These are phyloP conservation scores for Salinomyces thailandicus DNA, from an alignment of 2,329 filamentous ascomycete species.

Conservation along the genomic window DNA sequence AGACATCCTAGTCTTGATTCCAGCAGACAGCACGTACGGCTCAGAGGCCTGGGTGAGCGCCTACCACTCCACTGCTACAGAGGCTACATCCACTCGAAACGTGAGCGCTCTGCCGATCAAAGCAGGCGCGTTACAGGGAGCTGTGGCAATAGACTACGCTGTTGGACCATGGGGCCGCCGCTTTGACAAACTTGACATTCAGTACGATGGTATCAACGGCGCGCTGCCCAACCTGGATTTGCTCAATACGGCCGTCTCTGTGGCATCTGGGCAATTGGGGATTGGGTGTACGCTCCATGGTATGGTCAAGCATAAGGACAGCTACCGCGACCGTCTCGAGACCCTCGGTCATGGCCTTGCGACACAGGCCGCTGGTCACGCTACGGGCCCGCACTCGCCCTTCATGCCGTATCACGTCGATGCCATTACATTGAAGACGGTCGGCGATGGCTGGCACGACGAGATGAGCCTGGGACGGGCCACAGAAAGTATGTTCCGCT, in stretches of 20 bases:
- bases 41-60: slow-evolving; percentile 96
- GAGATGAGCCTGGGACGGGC: slow-evolving; percentile 91
- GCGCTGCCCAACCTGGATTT: slow-evolving; percentile 92
- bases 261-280: slow-evolving; percentile 85
- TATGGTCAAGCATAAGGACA: slow-evolving; percentile 67
- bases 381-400: slow-evolving; percentile 81
- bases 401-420: slow-evolving; percentile 98
- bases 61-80: slow-evolving; percentile 81
- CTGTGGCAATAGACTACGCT: slow-evolving; percentile 86
- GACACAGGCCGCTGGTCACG: slow-evolving; percentile 78
- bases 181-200: slow-evolving; percentile 80
- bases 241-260: slow-evolving; percentile 83
- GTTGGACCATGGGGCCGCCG: slow-evolving; percentile 56
- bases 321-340: slow-evolving; percentile 68
- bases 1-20: slow-evolving; percentile 86
- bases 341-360: slow-evolving; percentile 91
- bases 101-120: slow-evolving; percentile 76
- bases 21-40: slow-evolving; percentile 78
- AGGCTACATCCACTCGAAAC: slow-evolving; percentile 35
- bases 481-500: slow-evolving; percentile 82
- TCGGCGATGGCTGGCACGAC: slow-evolving; percentile 89
- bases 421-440: slow-evolving; percentile 83
- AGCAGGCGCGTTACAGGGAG: slow-evolving; percentile 85
- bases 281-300: slow-evolving; percentile 74
- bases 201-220: slow-evolving; percentile 93